Percentiles rank a stretch among this genome's conserved stretches.
Conservation (phyloP, 1,284 basidiomycete genomes). For the Mycena sp. region DNA sequence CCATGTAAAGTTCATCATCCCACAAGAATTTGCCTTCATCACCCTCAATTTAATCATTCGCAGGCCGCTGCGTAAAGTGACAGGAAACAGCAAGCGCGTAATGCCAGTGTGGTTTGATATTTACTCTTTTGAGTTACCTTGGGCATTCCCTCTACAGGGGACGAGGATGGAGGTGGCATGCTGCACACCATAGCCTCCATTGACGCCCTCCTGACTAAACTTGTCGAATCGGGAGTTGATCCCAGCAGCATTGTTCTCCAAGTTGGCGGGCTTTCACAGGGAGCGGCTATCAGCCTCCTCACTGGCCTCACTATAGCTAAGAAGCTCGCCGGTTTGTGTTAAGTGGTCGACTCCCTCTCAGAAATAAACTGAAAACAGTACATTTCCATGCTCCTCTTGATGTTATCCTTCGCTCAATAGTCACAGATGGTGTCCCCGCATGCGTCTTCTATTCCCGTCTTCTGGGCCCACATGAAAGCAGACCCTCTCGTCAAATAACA, state of each 20-base stretch:
- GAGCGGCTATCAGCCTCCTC: constrained; percentile 79
- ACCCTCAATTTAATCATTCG: too few relatives aligned
- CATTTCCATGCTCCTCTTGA: background rate
- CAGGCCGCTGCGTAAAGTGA: too few relatives aligned
- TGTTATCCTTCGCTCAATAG: background rate
- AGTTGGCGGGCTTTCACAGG: constrained; percentile 92
- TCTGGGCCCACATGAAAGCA: constrained; percentile 62
- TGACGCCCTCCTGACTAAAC: constrained; percentile 75
- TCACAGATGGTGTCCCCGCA: constrained; percentile 42
- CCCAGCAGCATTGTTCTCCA: constrained; percentile 76
- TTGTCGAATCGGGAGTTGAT: constrained; percentile 77
- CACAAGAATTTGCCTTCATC: background rate
- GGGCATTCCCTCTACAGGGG: constrained; percentile 42
- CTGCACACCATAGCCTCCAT: constrained; percentile 68
- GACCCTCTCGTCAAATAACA: constrained; percentile 55
- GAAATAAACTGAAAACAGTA: constrained; percentile 71
- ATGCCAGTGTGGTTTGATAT: constrained; percentile 77
- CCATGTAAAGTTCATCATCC: constrained; percentile 30
- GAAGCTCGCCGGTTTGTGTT: constrained; percentile 77
- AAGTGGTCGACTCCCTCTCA: constrained; percentile 82
- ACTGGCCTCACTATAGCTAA: constrained; percentile 74
- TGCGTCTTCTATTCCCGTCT: constrained; percentile 52
- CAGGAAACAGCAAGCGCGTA: background rate
- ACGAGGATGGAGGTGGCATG: constrained; percentile 82
- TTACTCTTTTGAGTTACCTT: constrained; percentile 63